These are phyloP conservation scores for Neofusicoccum sp. DNA, from an alignment of 2,329 filamentous ascomycete species.

Conservation along the genomic window DNA sequence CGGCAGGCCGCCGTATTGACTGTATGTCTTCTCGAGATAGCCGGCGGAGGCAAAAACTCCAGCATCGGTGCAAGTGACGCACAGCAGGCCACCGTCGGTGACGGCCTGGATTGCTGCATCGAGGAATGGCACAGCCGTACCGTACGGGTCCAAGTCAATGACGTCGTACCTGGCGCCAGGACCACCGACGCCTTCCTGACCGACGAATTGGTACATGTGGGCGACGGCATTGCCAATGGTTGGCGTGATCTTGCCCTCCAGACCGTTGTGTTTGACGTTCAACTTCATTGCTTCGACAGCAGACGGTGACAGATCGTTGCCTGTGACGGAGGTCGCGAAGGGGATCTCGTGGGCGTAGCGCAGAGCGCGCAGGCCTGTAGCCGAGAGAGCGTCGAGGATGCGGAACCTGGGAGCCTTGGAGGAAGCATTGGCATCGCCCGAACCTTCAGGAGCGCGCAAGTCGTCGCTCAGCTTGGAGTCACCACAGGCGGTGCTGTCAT, in stretches of 20 bases:
- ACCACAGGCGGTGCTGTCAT: constrained; percentile 21
- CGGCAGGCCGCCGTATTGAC: constrained; percentile 88
- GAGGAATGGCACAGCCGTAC: constrained; percentile 87
- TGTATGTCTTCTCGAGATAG: constrained; percentile 90
- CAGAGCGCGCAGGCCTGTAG: constrained; percentile 84
- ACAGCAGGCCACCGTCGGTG: constrained; percentile 84
- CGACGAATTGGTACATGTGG: constrained; percentile 80
- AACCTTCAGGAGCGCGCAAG: neutral
- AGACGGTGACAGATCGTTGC: constrained; percentile 80
- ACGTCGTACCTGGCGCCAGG: constrained; percentile 72
- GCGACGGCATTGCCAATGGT: constrained; percentile 79
- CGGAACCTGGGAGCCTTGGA: constrained; percentile 53
- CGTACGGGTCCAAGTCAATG: constrained; percentile 95
- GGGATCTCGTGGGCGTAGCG: constrained; percentile 91
- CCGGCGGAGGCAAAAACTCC: constrained; percentile 92
- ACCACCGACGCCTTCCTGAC: constrained; percentile 41
- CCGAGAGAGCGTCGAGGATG: constrained; percentile 93
- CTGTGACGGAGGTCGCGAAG: constrained; percentile 75
- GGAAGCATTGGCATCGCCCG: constrained; percentile 25
- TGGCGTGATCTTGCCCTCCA: constrained; percentile 68
- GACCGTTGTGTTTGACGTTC: constrained; percentile 80
- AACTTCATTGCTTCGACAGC: constrained; percentile 78
- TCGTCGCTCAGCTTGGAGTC: constrained; percentile 14
- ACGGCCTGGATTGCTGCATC: constrained; percentile 87
- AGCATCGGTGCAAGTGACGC: constrained; percentile 94